Evolutionary conservation across 805 yeast genomes (phyloP), one percentile per base, ranked within the genome.

Genomic region (Kodamaea restingae): DNA sequence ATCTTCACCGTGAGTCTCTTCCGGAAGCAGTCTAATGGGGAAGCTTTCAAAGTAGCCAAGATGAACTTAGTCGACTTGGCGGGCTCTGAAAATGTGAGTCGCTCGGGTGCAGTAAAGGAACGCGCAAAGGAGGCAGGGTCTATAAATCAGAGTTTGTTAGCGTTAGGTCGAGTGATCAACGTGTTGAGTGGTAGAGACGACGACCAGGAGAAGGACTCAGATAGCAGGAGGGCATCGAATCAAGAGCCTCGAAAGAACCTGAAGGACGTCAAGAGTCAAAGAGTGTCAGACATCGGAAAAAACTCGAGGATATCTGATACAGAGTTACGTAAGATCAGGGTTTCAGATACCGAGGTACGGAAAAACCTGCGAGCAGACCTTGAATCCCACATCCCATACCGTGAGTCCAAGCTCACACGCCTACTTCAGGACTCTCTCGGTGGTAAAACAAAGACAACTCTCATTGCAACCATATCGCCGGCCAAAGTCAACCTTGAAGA

Each of bases 81-180:
- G 0, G 98, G 98, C 0, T 85, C 95, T 4, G 98, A 91, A 58
- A 90, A 90, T 56, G 82, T 91, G 39, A 76, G 70, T 46, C 70
- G 88, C 51, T 85, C 96, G 0, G 98, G 98, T 2, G 96, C 97
- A 0, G 71, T 78, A 17, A 80, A 84, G 48, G 83, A 79, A 55
- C 71, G 96, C 32, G 96, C 96, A 0, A 80, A 88, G 48, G 98
- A 91, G 55, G 96, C 97, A 0, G 97, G 96, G 0, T 78, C 87
- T 14, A 90, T 90, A 36, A 91, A 91, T 60, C 95, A 88, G 59
- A 83, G 95, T 58, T 67, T 91, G 38, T 64, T 91, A 26, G 82
- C 96, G 0, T 69, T 91, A 31, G 98, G 98, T 1, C 70, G 95
- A 45, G 97, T 91, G 1, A 90, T 91, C 15, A 88, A 84, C 56